Evolutionary conservation across 345 rosid genomes (phyloP).

Genomic region (Anacardium occidentale): DNA sequence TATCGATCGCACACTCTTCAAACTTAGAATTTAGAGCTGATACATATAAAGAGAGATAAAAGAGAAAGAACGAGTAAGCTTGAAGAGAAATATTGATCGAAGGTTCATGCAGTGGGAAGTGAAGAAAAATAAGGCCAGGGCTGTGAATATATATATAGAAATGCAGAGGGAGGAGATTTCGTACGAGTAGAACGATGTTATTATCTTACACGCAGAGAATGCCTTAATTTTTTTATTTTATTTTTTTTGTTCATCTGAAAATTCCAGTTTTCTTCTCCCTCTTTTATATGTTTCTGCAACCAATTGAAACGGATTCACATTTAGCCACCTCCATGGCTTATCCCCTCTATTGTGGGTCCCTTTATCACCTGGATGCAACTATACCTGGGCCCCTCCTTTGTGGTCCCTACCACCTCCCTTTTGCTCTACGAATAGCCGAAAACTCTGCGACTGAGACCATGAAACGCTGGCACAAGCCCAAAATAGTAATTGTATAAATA

Average conservation of each 20-base stretch:
- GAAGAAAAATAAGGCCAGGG: slow-evolving; percentile 23
- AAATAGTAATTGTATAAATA: too few species aligned
- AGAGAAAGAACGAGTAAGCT: background rate
- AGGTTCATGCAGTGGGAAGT: slow-evolving; percentile 16
- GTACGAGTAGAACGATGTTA: slow-evolving; percentile 32
- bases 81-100: background rate
- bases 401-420: slow-evolving; percentile 24
- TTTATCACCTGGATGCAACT: slow-evolving; percentile 52
- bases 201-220: slow-evolving; percentile 40
- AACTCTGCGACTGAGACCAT: slow-evolving; percentile 7
- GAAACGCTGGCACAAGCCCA: background rate
- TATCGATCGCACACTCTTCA: slow-evolving; percentile 18
- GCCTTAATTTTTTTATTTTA: too few species aligned
- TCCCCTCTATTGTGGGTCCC: slow-evolving; percentile 29
- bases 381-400: slow-evolving; percentile 35
- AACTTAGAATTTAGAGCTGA: slow-evolving; percentile 13
- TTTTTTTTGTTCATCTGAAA: too few species aligned
- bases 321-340: background rate
- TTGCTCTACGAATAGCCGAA: slow-evolving; percentile 4
- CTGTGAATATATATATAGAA: slow-evolving; percentile 45
- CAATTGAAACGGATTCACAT: slow-evolving; percentile 6
- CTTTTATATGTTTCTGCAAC: background rate
- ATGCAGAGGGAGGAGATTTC: slow-evolving; percentile 14
- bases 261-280: slow-evolving; percentile 8
- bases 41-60: slow-evolving; percentile 2